Percentiles rank a stretch among this genome's conserved stretches.
These are phyloP conservation scores for Colletotrichum cuscutae DNA, from an alignment of 2,329 filamentous ascomycete genomes.

Conservation along the genomic window DNA sequence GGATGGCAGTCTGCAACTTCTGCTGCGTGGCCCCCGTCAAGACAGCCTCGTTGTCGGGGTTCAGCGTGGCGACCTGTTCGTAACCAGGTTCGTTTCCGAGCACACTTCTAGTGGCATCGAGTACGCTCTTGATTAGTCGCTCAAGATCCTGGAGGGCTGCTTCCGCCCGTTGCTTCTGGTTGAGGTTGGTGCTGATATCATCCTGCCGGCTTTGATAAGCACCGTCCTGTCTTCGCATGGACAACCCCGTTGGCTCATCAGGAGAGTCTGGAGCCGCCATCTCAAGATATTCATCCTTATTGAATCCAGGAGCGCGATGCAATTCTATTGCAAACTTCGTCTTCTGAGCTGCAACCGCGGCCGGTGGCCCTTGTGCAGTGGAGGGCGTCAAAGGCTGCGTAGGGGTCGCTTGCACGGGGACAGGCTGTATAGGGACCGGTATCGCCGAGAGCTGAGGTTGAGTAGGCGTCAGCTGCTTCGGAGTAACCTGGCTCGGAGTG, in stretches of 20 bases:
- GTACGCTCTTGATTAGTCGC: conserved; percentile 76
- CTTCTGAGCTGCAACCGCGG: not conserved
- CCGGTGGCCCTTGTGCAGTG: not conserved
- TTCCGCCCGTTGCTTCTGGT: conserved; percentile 85
- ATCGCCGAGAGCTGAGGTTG: not conserved
- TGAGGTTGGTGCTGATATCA: conserved; percentile 70
- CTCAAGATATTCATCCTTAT: conserved; percentile 61
- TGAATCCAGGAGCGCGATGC: conserved; percentile 50
- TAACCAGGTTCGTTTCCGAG: conserved; percentile 65
- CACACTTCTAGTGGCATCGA: conserved; percentile 79
- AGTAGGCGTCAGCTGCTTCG: conserved; percentile 1
- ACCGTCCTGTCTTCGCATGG: conserved; percentile 60
- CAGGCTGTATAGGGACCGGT: not conserved
- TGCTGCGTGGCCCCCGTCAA: conserved; percentile 76
- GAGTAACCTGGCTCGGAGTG: not conserved
- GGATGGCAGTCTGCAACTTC: conserved; percentile 77
- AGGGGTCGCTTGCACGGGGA: not conserved
- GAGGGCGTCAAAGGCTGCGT: not conserved
- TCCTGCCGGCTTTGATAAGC: conserved; percentile 58
- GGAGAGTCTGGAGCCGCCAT: conserved; percentile 55
- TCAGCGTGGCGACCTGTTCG: conserved; percentile 64
- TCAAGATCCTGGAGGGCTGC: conserved; percentile 77
- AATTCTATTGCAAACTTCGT: conserved; percentile 60
- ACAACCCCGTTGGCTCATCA: conserved; percentile 59
- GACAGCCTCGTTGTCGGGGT: conserved; percentile 69